Percentiles rank a stretch among this genome's conserved stretches.
phyloP scores from a whole-genome alignment of 2,329 filamentous ascomycete species.

The Pochonia chlamydosporia region DNA sequence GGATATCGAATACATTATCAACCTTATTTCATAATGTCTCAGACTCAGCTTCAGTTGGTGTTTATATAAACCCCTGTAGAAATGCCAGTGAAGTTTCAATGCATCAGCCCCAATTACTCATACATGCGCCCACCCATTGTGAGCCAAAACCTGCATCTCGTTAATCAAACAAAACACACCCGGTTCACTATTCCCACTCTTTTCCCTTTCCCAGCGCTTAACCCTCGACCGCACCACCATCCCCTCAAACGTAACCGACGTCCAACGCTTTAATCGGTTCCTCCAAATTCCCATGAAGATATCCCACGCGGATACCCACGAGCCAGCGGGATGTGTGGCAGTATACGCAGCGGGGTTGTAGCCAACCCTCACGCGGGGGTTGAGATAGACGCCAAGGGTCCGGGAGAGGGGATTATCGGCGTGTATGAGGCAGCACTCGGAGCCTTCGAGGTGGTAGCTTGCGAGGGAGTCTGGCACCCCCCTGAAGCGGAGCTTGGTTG shows the following conservation, averaged over 20 bases:
- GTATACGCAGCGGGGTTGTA: conserved; percentile 52
- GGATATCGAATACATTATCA: no score
- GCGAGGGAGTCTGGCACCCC: conserved; percentile 59
- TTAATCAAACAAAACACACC: conserved; percentile 51
- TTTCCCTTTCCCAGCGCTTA: conserved; percentile 30
- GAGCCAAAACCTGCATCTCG: conserved; percentile 54
- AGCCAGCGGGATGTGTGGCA: conserved; percentile 32
- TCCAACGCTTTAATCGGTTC: conserved; percentile 47
- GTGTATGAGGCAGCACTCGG: conserved; percentile 74
- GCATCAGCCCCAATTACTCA: no score
- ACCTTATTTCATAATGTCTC: no score
- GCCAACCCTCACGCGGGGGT: conserved; percentile 63
- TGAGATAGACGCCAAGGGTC: conserved; percentile 56
- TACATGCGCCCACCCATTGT: conserved; percentile 55
- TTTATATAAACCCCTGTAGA: no score
- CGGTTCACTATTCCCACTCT: conserved; percentile 31
- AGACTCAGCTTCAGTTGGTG: no score
- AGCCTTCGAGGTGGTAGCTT: conserved; percentile 61
- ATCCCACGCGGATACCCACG: conserved; percentile 42
- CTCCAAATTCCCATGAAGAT: conserved; percentile 52
- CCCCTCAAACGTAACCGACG: conserved; percentile 19
- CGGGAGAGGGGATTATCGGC: conserved; percentile 58
- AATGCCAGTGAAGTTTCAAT: no score
- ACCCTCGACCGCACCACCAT: conserved; percentile 33
- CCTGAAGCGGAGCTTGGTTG: conserved; percentile 50